Base-by-base conservation (phyloP, 1,284 basidiomycete genomes). In the Leccinum laetum region DNA sequence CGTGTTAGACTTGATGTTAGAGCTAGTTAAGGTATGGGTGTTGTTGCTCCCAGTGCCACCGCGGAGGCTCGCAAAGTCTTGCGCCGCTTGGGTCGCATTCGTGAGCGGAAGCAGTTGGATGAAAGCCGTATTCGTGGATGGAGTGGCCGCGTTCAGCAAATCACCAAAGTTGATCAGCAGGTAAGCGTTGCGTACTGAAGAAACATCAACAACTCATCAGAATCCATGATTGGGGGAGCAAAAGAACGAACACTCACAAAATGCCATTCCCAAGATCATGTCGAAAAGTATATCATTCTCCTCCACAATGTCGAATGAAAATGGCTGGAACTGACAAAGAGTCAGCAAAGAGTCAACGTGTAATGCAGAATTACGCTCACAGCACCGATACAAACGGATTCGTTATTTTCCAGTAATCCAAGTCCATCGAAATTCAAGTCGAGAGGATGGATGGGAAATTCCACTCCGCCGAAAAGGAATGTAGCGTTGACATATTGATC, bases 401-500 rank as follows among this genome's bases (percentile, higher is more conserved):
- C 64, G 10, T 82, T 82, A 69, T 68, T 24, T 26, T 32, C 16
- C 65, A 68, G 16, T 80, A 81, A 57, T 79, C 70, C 62, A 66
- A 60, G 49, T 39, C 60, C 60, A 24, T 66, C 67, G 53, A 66
- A 68, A 56, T 66, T 67, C 64, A 69, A 59, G 61, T 91, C 90
- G 53, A 91, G 75, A 2, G 89, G 88, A 69, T 90, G 86, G 3
- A 91, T 81, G 7, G 85, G 88, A 69, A 81, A 85, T 16, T 75
- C 68, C 3, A 80, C 74, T 16, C 86, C 85, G 14, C 74, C 80
- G 60, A 91, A 86, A 64, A 80, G 77, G 76, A 90, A 85, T 1
- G 88, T 86, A 21, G 88, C 75, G 66, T 88, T 90, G 37, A 90
- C 81, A 73, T 88, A 84, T 55, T 82, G 78, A 49, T 78, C 73